A percentile compares a stretch with the other conserved stretches of the same genome.
Evolutionary conservation across 805 yeast species (phyloP).

Genomic region (Pichia nanzhaoensis): DNA sequence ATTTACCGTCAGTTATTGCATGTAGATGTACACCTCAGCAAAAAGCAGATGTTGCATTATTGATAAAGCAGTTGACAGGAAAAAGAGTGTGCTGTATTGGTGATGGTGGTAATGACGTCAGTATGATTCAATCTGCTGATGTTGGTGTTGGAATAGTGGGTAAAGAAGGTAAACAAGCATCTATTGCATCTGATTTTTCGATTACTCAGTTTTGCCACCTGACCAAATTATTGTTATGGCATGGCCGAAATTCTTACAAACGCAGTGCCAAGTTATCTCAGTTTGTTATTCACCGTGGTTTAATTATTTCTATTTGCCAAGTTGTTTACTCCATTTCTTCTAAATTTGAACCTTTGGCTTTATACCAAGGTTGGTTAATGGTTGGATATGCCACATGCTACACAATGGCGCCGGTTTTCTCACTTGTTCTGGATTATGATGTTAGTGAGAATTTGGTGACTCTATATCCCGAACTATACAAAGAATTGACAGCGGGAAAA

Average conservation of each 20-base stretch:
- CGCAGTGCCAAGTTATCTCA: slow-evolving; percentile 93
- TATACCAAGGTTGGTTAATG: slow-evolving; percentile 95
- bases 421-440: slow-evolving; percentile 85
- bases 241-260: slow-evolving; percentile 95
- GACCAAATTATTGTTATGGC: slow-evolving; percentile 88
- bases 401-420: slow-evolving; percentile 97
- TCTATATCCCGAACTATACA: slow-evolving; percentile 89
- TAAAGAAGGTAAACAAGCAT: slow-evolving; percentile 96
- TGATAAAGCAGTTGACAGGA: slow-evolving; percentile 72
- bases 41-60: slow-evolving; percentile 87
- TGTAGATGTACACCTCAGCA: slow-evolving; percentile 99
- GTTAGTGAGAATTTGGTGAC: slow-evolving; percentile 84
- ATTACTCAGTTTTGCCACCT: slow-evolving; percentile 86
- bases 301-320: slow-evolving; percentile 89
- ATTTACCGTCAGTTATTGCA: slow-evolving; percentile 91
- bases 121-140: slow-evolving; percentile 98
- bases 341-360: slow-evolving; percentile 84
- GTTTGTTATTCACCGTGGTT: slow-evolving; percentile 93
- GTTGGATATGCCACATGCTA: slow-evolving; percentile 97
- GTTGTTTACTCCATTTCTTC: slow-evolving; percentile 87
- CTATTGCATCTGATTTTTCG: slow-evolving; percentile 94
- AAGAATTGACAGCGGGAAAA: slow-evolving; percentile 82
- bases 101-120: slow-evolving; percentile 98
- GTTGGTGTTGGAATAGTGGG: slow-evolving; percentile 99
- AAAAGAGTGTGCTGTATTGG: slow-evolving; percentile 96